These are phyloP conservation scores for Vickermania ingenoplastis DNA, from an alignment of 208 protist genomes.

Conservation along the genomic window DNA sequence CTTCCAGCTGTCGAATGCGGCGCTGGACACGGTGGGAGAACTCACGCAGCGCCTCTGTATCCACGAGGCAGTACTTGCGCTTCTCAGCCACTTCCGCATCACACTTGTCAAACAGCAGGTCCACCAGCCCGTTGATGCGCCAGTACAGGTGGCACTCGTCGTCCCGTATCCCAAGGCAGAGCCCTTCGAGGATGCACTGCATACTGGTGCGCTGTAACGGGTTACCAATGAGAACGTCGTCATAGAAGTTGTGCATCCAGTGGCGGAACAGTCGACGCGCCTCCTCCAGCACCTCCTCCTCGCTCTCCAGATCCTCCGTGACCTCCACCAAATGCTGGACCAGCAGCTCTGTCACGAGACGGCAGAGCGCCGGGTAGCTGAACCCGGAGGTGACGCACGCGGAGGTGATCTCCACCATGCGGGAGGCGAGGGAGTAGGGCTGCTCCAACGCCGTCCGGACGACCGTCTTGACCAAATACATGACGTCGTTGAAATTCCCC, in stretches of 20 bases:
- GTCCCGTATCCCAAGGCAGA: slow-evolving; percentile 43
- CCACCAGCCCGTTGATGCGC: neutral
- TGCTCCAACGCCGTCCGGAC: slow-evolving; percentile 35
- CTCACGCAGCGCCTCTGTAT: neutral
- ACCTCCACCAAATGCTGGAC: slow-evolving; percentile 34
- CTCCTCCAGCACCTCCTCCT: slow-evolving; percentile 1
- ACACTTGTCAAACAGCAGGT: neutral
- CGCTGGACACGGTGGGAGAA: neutral
- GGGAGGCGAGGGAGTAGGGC: slow-evolving; percentile 33
- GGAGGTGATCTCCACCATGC: slow-evolving; percentile 52
- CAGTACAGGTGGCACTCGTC: slow-evolving; percentile 31
- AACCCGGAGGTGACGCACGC: slow-evolving; percentile 33
- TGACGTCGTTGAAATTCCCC: slow-evolving; percentile 12
- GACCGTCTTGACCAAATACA: slow-evolving; percentile 19
- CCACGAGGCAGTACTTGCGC: neutral
- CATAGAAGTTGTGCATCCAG: neutral
- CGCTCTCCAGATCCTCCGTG: slow-evolving; percentile 9
- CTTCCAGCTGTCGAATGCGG: neutral
- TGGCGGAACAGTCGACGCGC: neutral
- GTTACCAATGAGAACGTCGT: slow-evolving; percentile 1
- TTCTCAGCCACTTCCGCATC: neutral
- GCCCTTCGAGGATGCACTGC: slow-evolving; percentile 52
- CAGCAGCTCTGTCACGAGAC: slow-evolving; percentile 66
- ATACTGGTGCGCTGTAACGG: slow-evolving; percentile 47
- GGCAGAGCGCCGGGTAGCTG: slow-evolving; percentile 50